These are phyloP conservation scores for Sordariomycetes sp. DNA, from an alignment of 2,329 filamentous ascomycete species.

Conservation along the genomic window DNA sequence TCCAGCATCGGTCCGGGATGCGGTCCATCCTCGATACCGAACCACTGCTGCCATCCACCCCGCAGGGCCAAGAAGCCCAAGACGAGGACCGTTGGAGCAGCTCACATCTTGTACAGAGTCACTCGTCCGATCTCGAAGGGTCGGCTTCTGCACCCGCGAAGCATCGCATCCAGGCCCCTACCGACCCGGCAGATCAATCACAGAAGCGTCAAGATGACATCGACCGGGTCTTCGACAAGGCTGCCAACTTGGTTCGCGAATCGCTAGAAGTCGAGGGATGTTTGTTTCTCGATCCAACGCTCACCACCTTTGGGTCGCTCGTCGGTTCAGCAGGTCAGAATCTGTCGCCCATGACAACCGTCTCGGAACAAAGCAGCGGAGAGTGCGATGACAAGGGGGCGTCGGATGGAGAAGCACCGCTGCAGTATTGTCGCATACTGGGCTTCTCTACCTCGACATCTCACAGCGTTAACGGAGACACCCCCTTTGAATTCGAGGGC, in stretches of 20 bases:
- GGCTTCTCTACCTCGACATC: conserved; percentile 25
- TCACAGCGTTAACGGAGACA: conserved; percentile 21
- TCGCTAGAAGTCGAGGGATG: conserved; percentile 29
- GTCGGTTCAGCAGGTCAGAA: neutral
- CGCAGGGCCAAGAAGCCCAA: no score
- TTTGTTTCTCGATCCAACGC: conserved; percentile 15
- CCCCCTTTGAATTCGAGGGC: conserved; percentile 5
- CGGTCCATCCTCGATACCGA: no score
- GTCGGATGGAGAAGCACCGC: neutral
- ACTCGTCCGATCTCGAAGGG: neutral
- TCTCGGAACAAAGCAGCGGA: neutral
- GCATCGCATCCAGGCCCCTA: neutral
- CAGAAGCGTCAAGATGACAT: no score
- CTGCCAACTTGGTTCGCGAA: conserved; percentile 31
- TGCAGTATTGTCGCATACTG: conserved; percentile 19
- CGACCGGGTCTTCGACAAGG: conserved; percentile 33
- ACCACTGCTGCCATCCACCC: neutral
- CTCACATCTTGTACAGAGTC: neutral
- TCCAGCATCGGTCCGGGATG: no score
- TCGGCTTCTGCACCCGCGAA: neutral
- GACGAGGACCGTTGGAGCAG: no score
- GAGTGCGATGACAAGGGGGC: neutral
- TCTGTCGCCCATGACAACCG: neutral
- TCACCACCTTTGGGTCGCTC: neutral
- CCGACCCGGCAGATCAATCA: neutral